Evolutionary conservation across 306 rosid species (phyloP), one percentile per base, ranked within the genome.

Genomic region (Fagus crenata): DNA sequence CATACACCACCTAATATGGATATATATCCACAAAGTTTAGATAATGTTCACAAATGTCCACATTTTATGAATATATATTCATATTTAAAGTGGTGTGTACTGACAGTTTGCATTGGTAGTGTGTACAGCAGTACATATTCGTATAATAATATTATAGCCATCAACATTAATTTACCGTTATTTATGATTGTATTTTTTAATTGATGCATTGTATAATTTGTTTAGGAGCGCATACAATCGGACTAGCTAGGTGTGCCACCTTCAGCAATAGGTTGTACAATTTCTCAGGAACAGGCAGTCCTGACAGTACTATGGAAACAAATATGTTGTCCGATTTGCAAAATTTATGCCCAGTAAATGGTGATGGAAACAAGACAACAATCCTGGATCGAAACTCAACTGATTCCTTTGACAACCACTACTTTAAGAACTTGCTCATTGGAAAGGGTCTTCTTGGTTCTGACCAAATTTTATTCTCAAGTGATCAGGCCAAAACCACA

Each of bases 151-250:
- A 22, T 22, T 22, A 22, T 22, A 22, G 28, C 28, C 28, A 22
- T 22, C 28, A 46, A 46, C 13, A 46, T 46, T 9, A 12, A 9
- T 9, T 46, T 8, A 46, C 51, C 51, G 4, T 2, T 9, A 7
- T 9, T 46, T 12, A 46, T 46, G 51, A 7, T 46, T 46, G 2
- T 9, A 46, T 46, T 6, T 35, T 69, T 65, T 31, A 14, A 18
- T 17, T 7, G 3, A 41, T 41, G 15, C 37, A 59, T 22, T 55
- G 0, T 65, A 79, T 22, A 22, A 22, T 22, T 22, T 22, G 28
- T 22, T 22, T 59, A 94, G 98, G 98, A n/a, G 96, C 85, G 0
- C 98, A 95, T 77, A 95, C 98, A 1, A 82, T 92, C 74, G 97
- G 98, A 6, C 37, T 80, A 61, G 87, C 96, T 69, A 90, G 85